Conservation (phyloP, 495 filamentous ascomycete species). For the Xylona heveae region DNA sequence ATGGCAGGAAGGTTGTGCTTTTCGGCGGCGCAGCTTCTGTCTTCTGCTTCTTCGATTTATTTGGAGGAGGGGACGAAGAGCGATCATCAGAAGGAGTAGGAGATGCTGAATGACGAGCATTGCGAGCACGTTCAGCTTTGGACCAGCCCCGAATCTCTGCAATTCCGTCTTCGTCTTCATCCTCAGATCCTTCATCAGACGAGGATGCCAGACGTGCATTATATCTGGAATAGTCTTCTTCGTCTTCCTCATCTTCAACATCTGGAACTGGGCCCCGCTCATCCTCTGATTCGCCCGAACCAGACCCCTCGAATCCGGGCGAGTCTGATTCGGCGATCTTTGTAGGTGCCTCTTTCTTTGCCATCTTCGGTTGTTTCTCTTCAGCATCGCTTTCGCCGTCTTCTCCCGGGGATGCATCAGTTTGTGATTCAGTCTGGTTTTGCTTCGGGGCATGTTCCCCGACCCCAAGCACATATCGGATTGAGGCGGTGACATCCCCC, state of each 20-base stretch:
- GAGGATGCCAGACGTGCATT: background rate
- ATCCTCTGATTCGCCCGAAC: background rate
- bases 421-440: background rate
- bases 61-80: slow-evolving; percentile 1
- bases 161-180: slow-evolving; percentile 1
- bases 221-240: slow-evolving; percentile 1
- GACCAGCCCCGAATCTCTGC: no score
- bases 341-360: no score
- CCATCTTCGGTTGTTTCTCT: background rate
- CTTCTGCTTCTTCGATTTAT: slow-evolving; percentile 6
- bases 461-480: slow-evolving; percentile 39
- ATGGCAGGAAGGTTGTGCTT: slow-evolving; percentile 62
- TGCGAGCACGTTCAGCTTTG: no score
- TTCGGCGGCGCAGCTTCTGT: slow-evolving; percentile 6
- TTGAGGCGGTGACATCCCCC: slow-evolving; percentile 33
- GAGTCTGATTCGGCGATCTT: background rate
- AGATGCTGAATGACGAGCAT: no score
- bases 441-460: slow-evolving; percentile 21
- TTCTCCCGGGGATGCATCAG: background rate
- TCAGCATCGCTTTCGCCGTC: background rate
- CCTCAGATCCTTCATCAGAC: background rate
- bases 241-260: slow-evolving; percentile 3
- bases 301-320: background rate
- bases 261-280: background rate
- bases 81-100: background rate